Evolutionary conservation across 164 flowering plant genomes (phyloP), one percentile per base, ranked within the genome.

Genomic region (Berberis vulgaris): DNA sequence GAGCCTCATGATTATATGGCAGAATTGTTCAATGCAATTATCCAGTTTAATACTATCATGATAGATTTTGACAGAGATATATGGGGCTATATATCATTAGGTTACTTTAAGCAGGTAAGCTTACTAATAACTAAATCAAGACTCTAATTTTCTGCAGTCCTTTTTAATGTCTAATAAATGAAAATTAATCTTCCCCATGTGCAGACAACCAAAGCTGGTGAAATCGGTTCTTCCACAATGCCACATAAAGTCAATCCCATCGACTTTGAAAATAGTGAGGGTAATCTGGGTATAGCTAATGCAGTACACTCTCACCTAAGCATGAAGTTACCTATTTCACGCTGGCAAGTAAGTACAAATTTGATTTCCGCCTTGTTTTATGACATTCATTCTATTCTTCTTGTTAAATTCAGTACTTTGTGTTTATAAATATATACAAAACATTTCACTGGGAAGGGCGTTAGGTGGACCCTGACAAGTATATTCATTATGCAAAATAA

Each of bases 161-260:
- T 56, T 41, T 40, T 50, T 2, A 26, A 53, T 54, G 7, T 4
- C 7, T 47, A 65, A 10, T 43, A 45, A 57, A 2, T 52, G 58
- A 1, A 52, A 60, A 41, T 26, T 52, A 5, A 13, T 53, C 43
- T 64, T 12, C 39, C 26, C 52, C 43, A 59, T 69, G 41, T 42
- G 46, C 26, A 91, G 99, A 84, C 72, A 71, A 91, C 96, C 13
- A 91, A 83, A 72, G 92, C 89, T 69, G 99, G 99, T 65, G 99
- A 95, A 78, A 81, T 91, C 72, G 99, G 99, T n/a, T 95, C 99
- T 38, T 89, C 99, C 62, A 89, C 99, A 8, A 94, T 94, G 99
- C 99, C 97, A 71, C 99, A 95, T 79, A 95, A 95, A 77, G 99
- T 95, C 56, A 95, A 95, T 71, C 99, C 99, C 6, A 95, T 94